A percentile compares a stretch with the other conserved stretches of the same genome.
phyloP scores from a whole-genome alignment of 1,284 basidiomycete genomes.

The Marasmius oreades region DNA sequence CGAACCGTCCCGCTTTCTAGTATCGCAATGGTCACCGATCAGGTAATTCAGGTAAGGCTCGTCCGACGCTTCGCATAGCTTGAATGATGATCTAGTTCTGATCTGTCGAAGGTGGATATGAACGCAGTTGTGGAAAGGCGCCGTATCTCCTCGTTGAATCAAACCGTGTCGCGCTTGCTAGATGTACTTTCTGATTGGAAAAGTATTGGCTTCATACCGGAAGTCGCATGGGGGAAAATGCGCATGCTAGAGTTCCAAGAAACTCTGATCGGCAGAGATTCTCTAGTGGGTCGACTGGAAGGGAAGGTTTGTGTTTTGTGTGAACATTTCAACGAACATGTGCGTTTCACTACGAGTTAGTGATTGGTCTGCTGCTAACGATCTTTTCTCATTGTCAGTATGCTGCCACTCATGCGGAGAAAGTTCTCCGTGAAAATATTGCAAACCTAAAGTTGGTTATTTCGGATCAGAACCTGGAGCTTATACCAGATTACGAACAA shows the following conservation, averaged over 20 bases:
- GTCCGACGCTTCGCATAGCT: background rate
- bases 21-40: conserved; percentile 74
- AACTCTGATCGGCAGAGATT: conserved; percentile 59
- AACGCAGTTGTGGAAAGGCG: conserved; percentile 65
- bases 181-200: conserved; percentile 55
- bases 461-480: conserved; percentile 95
- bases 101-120: conserved; percentile 57
- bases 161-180: conserved; percentile 47
- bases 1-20: conserved; percentile 68
- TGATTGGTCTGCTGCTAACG: background rate
- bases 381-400: conserved; percentile 52
- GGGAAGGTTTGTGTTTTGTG: conserved; percentile 55
- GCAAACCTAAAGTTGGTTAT: conserved; percentile 74
- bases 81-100: conserved; percentile 8
- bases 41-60: conserved; percentile 64
- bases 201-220: conserved; percentile 48
- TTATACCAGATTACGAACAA: conserved; percentile 97
- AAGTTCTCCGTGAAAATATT: conserved; percentile 71
- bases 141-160: conserved; percentile 60
- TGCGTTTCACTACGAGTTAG: conserved; percentile 12
- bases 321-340: conserved; percentile 27
- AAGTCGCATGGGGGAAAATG: conserved; percentile 84
- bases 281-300: conserved; percentile 40
- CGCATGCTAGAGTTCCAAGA: conserved; percentile 94
- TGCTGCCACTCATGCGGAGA: conserved; percentile 68